Evolutionary conservation across 2,329 filamentous ascomycete species (phyloP).

Genomic region (Zopfia rhizophila): DNA sequence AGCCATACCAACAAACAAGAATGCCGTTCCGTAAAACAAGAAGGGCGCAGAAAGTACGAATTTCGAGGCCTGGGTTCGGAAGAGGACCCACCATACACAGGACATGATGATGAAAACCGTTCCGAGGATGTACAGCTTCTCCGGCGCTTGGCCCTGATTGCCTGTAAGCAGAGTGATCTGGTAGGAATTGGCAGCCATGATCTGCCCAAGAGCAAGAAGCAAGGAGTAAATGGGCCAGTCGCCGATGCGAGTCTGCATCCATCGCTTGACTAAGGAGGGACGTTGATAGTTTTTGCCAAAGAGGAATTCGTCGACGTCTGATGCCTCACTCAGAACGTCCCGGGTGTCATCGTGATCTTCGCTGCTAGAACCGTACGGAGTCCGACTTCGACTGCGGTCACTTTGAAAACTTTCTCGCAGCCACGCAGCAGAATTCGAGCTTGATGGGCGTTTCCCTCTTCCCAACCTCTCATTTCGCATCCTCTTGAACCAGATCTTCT

Average conservation of each 20-base stretch:
- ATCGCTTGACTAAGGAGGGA: slow-evolving; percentile 28
- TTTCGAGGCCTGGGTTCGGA: slow-evolving; percentile 67
- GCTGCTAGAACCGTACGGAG: slow-evolving; percentile 5
- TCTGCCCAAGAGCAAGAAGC: slow-evolving; percentile 33
- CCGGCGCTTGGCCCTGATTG: slow-evolving; percentile 57
- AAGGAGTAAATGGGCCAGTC: slow-evolving; percentile 38
- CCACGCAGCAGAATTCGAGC: no score
- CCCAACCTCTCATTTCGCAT: slow-evolving; percentile 31
- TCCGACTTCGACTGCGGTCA: slow-evolving; percentile 16
- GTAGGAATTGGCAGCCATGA: slow-evolving; percentile 35
- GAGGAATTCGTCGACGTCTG: no score
- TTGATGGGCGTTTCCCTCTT: no score
- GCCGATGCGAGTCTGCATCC: slow-evolving; percentile 34
- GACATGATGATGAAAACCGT: slow-evolving; percentile 30
- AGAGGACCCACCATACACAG: slow-evolving; percentile 70
- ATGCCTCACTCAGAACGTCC: no score
- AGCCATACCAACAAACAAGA: slow-evolving; percentile 70
- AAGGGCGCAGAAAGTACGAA: slow-evolving; percentile 69
- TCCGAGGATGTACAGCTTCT: slow-evolving; percentile 30
- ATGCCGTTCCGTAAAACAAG: slow-evolving; percentile 70
- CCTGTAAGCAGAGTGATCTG: slow-evolving; percentile 75
- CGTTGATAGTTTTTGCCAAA: slow-evolving; percentile 32
- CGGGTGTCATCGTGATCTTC: slow-evolving; percentile 7
- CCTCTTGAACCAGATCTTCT: slow-evolving; percentile 72
- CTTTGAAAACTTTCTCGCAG: no score